These are phyloP conservation scores for Auriscalpium orientale DNA, from an alignment of 768 basidiomycete species.

Conservation along the genomic window DNA sequence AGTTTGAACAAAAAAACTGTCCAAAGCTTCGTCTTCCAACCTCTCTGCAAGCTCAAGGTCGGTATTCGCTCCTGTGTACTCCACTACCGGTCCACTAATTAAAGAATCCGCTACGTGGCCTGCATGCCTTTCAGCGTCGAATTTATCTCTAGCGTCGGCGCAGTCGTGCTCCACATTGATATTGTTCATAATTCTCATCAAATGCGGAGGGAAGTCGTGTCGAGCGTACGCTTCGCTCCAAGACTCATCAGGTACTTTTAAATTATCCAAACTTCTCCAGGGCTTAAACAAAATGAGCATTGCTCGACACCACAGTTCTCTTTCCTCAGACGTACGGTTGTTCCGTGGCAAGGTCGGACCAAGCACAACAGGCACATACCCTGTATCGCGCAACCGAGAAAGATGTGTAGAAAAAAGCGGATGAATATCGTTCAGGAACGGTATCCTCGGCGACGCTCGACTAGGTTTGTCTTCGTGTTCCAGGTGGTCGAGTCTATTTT, in stretches of 20 bases:
- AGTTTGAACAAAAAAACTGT: no score
- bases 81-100: no score
- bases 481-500: neutral
- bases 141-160: neutral
- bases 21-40: no score
- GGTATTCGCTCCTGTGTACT: neutral
- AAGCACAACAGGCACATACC: slow-evolving; percentile 26
- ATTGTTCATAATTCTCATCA: neutral
- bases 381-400: neutral
- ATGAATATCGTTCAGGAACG: neutral
- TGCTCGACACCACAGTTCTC: slow-evolving; percentile 22
- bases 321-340: slow-evolving; percentile 12
- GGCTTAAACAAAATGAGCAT: slow-evolving; percentile 40
- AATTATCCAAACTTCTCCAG: slow-evolving; percentile 19
- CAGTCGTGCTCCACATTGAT: neutral
- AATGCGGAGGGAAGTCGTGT: neutral
- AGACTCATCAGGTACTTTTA: neutral
- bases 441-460: neutral
- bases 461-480: neutral
- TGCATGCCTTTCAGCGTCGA: neutral
- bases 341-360: slow-evolving; percentile 28
- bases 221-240: neutral
- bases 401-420: neutral
- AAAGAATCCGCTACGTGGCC: neutral
- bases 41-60: neutral